These are phyloP conservation scores for Chamaecrista fasciculata DNA, from an alignment of 306 rosid species.

Conservation along the genomic window DNA sequence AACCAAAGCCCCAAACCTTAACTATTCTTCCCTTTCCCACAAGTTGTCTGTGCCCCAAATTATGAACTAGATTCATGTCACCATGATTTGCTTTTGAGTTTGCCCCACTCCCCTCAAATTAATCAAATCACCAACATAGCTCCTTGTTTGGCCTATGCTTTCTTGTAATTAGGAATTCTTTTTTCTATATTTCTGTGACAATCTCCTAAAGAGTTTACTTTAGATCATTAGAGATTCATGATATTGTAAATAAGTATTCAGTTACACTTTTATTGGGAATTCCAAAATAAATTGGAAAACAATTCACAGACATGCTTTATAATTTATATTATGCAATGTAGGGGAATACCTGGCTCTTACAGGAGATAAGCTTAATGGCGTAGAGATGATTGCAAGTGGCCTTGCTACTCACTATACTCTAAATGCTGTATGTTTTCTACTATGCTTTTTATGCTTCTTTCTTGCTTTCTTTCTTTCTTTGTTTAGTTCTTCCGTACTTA, in stretches of 20 bases:
- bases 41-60: not conserved
- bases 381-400: conserved; percentile 91
- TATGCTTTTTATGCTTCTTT: conserved; percentile 2
- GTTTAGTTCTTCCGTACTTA: conserved; percentile 25
- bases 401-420: conserved; percentile 84
- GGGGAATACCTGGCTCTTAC: conserved; percentile 97
- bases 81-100: not conserved
- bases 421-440: conserved; percentile 59
- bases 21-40: not conserved
- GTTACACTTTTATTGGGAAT: not conserved
- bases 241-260: conserved; percentile 6
- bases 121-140: not conserved
- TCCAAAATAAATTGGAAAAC: conserved; percentile 6
- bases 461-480: conserved; percentile 10
- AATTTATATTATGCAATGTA: conserved; percentile 35
- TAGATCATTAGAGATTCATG: not conserved
- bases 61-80: not conserved
- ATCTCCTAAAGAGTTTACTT: conserved; percentile 3
- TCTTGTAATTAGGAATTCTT: not conserved
- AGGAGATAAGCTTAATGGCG: conserved; percentile 95
- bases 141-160: conserved; percentile 9
- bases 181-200: conserved; percentile 7
- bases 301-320: not conserved
- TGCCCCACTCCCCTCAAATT: not conserved
- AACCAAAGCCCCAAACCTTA: not conserved